phyloP scores from a whole-genome alignment of 2,329 filamentous ascomycete species.

The Apiospora hydei region DNA sequence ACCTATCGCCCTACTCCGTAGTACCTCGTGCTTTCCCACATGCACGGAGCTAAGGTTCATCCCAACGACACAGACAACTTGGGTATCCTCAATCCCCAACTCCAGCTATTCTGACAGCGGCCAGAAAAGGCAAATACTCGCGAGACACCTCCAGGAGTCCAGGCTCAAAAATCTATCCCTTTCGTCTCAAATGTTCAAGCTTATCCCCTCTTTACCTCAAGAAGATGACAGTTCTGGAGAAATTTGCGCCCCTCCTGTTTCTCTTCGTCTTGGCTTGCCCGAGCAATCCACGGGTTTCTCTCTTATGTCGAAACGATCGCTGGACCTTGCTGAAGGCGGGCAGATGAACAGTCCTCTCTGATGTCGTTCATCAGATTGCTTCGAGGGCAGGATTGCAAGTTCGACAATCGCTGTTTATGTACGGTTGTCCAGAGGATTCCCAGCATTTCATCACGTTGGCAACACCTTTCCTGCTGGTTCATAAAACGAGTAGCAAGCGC shows the following conservation, averaged over 20 bases:
- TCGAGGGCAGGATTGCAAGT: neutral
- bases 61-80: neutral
- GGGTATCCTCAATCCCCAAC: neutral
- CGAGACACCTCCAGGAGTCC: neutral
- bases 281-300: neutral
- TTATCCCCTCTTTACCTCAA: neutral
- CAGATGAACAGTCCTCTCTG: neutral
- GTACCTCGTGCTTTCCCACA: neutral
- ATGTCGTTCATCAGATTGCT: neutral
- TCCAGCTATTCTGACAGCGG: neutral
- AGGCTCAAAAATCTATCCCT: no score
- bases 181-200: neutral
- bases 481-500: slow-evolving; percentile 14
- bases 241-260: neutral
- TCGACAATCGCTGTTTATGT: neutral
- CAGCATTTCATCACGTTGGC: neutral
- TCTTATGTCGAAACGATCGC: neutral
- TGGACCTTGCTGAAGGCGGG: neutral
- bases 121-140: neutral
- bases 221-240: neutral
- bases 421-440: neutral
- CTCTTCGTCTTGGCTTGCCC: neutral
- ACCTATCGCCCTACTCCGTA: neutral
- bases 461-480: neutral
- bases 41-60: neutral